These are phyloP conservation scores for Inga oerstediana DNA, from an alignment of 306 rosid genomes.

Conservation along the genomic window DNA sequence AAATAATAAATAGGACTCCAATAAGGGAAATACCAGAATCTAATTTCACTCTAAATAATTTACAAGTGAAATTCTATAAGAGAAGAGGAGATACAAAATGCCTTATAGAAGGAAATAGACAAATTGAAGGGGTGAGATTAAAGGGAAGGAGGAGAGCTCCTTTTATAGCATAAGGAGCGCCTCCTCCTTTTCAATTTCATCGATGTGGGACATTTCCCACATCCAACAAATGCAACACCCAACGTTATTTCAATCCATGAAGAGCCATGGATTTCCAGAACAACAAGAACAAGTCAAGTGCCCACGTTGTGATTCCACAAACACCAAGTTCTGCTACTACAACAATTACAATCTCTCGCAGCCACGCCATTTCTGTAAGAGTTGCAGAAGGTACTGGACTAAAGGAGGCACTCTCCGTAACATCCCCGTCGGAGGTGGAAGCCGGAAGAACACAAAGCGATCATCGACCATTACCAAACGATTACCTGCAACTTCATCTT, in stretches of 20 bases:
- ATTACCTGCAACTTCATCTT: conserved; percentile 27
- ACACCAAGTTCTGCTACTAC: conserved; percentile 97
- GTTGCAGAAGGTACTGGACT: conserved; percentile 90
- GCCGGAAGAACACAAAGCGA: conserved; percentile 67
- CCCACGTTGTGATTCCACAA: conserved; percentile 83
- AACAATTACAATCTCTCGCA: conserved; percentile 95
- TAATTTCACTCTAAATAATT: too few relatives aligned
- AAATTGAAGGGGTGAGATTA: too few relatives aligned
- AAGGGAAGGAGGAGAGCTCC: too few relatives aligned
- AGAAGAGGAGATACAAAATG: too few relatives aligned
- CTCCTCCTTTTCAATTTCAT: too few relatives aligned
- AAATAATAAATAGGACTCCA: too few relatives aligned
- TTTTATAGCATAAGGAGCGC: too few relatives aligned
- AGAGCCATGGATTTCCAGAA: conserved; percentile 71
- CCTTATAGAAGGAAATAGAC: too few relatives aligned
- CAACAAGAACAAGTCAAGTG: conserved; percentile 84
- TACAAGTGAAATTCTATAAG: too few relatives aligned
- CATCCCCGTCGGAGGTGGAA: conserved; percentile 93
- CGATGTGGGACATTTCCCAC: too few relatives aligned
- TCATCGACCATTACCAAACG: conserved; percentile 49
- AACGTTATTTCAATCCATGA: conserved; percentile 43
- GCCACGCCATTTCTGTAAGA: conserved; percentile 97
- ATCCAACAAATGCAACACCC: conserved; percentile 92
- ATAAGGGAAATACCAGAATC: too few relatives aligned
- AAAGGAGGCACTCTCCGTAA: conserved; percentile 93